Base-by-base conservation (phyloP, 768 basidiomycete genomes). In the Lactarius quietus region DNA sequence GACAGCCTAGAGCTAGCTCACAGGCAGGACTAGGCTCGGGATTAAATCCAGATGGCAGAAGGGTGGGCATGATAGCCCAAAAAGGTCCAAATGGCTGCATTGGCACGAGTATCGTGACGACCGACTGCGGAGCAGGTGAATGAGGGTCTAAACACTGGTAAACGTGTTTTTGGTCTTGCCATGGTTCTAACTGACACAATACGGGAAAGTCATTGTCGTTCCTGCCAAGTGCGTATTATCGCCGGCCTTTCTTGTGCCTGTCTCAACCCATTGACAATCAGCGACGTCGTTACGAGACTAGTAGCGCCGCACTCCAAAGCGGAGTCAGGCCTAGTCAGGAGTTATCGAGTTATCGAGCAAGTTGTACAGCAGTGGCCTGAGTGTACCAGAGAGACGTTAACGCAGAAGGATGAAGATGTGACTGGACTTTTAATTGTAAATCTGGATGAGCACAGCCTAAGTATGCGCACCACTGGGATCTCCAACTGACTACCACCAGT, bases 11-110 rank as follows among this genome's bases (percentile, higher is more conserved):
- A 41, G 17, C 18, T 41, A 23, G 23, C 14, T 26, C 26, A 14
- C 48, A 51, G 48, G 48, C 5, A 23, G 6, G 48, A 26, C 23
- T 51, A 6, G 43, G 36, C 9, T 35, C 62, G 58, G 39, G 66
- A 63, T 39, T 63, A 26, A 20, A 64, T 45, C 66, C 66, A 57
- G 62, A 64, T 39, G 43, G 66, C 39, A 29, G 41, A 41, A 3
- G 52, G 53, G 26, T 52, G 28, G 9, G 64, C 48, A 26, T 23
- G 45, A 12, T 7, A n/a, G 20, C 20, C 43, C 20, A 45, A 45
- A 45, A 51, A 4, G n/a, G 48, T 23, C 23, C 23, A 51, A 4
- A n/a, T n/a, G n/a, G n/a, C n/a, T n/a, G n/a, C 12, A 12, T n/a
- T n/a, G 23, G 12, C 45, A 23, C 45, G 45, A 23, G 45, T 3